Evolutionary conservation across 768 basidiomycete genomes (phyloP), one percentile per base, ranked within the genome.

Genomic region (Scleroderma bovista): DNA sequence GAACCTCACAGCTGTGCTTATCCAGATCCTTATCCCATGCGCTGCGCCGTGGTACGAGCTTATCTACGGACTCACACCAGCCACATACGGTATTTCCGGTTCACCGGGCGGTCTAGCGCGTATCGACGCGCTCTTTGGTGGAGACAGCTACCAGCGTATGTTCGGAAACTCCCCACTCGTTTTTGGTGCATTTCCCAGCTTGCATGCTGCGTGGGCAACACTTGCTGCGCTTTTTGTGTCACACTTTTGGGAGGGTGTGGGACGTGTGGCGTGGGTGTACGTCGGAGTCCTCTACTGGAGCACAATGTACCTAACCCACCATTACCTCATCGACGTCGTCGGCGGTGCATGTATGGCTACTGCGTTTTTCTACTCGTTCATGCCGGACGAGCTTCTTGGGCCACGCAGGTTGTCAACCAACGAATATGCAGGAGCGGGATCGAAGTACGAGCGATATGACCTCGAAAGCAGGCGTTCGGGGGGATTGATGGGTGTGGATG

Each of bases 31-130:
- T 32, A 77, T 98, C 50, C 96, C 95, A 1, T 96, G 93, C 61
- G 84, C 95, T 1, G 86, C 96, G 1, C 96, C 96, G 6, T 88
- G 96, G 96, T 99, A 98, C 69, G 95, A 98, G 63, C 79, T 98
- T 59, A 91, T 96, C 57, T 86, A 98, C 64, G 96, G 96, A 1
- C 82, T 97, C 33, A 95, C 91, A 0, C 96, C 96, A 0, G 96
- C 96, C 29, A 81, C 92, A 60, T 98, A 98, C 72, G 72, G 72
- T 43, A 93, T 95, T 78, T 82, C 81, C 41, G 96, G 96, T 19
- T 97, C 93, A 0, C 83, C 96, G 2, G 95, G 93, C 9, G 96
- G 96, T 1, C 79, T 98, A 12, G 82, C 85, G 23, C 85, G 95
- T 43, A 97, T 99, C 52, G 96, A 98, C 66, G 77, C 80, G 32